Base-by-base conservation (phyloP, 352 stramenopile genomes). In the Pythium phragmitis region DNA sequence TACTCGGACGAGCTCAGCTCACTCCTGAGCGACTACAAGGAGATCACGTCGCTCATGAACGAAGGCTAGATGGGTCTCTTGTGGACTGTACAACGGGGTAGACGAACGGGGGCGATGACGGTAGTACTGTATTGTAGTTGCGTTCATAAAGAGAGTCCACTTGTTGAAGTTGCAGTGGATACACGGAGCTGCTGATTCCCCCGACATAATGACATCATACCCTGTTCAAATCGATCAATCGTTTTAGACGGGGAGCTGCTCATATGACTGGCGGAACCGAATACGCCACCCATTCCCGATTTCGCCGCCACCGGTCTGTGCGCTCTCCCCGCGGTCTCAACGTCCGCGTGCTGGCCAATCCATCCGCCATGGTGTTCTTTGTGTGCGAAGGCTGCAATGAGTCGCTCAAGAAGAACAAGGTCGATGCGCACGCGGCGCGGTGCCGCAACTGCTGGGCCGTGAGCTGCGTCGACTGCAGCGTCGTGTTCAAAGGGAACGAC, bases 361-460 rank as follows among this genome's bases (percentile, higher is more conserved):
- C 7, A 41, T 41, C 36, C 36, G 43, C 33, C 17, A 94, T 94
- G 85, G 85, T 94, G 45, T 94, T 92, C 65, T 94, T 94, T 52
- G 84, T 94, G 47, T 94, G 85, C 60, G 85, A 94, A 67, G 83
- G 82, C 57, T 94, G 85, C 77, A 92, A 94, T 63, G 85, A 98
- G 79, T 97, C 89, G 63, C 77, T 98, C 52, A 98, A 97, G 74
- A 98, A 98, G 79, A 94, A 91, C 70, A 95, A 98, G 69, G 92
- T 98, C 53, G 89, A 98, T 60, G 79, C 76, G 41, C 92, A 98
- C 67, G 82, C 80, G 0, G 74, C 73, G 17, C 93, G 89, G 28
- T 94, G 81, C 60, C 77, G 82, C 57, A 89, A 93, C 71, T 97
- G 89, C 77, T 96, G 86, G 79, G 82, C 87, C 49, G 86, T 98